These are phyloP conservation scores for Lantana camara DNA, from an alignment of 257 asterid species.

Conservation along the genomic window DNA sequence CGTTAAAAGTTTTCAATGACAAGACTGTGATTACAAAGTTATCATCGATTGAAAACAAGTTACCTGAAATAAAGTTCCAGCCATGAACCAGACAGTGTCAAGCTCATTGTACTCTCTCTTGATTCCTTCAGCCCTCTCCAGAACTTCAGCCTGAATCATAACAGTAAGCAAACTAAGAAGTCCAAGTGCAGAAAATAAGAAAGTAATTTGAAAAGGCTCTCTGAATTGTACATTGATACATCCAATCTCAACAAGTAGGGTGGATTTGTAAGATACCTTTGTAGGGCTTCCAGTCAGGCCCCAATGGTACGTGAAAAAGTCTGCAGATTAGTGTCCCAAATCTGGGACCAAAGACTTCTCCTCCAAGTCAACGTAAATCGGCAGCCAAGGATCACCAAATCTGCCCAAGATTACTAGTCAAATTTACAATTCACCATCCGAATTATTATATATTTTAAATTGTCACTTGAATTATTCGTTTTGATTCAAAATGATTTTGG, in stretches of 20 bases:
- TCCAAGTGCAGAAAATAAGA: no score
- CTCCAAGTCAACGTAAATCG: no score
- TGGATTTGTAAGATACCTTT: constrained; percentile 49
- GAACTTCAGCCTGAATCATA: constrained; percentile 67
- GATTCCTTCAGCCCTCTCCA: constrained; percentile 89
- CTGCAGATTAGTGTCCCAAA: no score
- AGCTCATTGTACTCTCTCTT: constrained; percentile 95
- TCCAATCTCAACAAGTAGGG: constrained; percentile 25
- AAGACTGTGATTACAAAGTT: neutral
- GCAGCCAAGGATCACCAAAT: no score
- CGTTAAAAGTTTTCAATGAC: neutral
- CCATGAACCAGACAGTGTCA: constrained; percentile 99
- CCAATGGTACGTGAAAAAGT: no score
- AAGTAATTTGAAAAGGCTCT: neutral
- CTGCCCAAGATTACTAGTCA: no score
- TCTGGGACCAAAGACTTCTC: no score
- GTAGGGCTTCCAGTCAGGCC: constrained; percentile 95
- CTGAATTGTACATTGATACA: constrained; percentile 2
- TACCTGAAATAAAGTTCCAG: constrained; percentile 95
- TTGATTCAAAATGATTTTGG: no score
- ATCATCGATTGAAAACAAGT: constrained; percentile 2
- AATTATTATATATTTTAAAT: no score
- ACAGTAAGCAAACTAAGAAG: constrained; percentile 29
- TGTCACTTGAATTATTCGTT: no score
- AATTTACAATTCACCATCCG: no score